A percentile compares a stretch with the other conserved stretches of the same genome.
Conservation (phyloP, 2,329 filamentous ascomycete species). For the Trichoderma koningii region DNA sequence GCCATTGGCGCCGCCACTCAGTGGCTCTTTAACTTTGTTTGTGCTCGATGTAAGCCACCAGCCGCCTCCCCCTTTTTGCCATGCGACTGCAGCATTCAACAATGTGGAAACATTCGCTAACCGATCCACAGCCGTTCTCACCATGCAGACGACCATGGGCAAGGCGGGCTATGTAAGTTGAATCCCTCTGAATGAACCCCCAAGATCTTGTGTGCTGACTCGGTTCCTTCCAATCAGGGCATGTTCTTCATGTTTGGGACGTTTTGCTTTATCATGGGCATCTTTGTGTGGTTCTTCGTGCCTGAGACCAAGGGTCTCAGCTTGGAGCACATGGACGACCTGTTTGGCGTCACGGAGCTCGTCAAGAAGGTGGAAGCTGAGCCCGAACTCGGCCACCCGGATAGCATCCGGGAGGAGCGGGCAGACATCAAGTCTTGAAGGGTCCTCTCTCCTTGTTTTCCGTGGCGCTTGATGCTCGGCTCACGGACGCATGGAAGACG, state of each 20-base stretch:
- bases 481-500: background rate
- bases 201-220: background rate
- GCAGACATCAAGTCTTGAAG: constrained; percentile 28
- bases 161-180: constrained; percentile 44
- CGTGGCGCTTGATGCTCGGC: background rate
- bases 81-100: no score
- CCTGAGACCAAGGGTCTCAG: constrained; percentile 70
- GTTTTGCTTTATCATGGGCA: constrained; percentile 66
- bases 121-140: constrained; percentile 54
- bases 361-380: constrained; percentile 39
- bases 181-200: background rate
- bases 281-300: constrained; percentile 67
- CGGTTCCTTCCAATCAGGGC: constrained; percentile 42
- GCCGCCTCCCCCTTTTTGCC: background rate
- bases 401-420: constrained; percentile 36
- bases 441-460: background rate
- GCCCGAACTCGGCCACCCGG: constrained; percentile 34
- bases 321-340: constrained; percentile 66
- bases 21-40: constrained; percentile 75
- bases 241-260: constrained; percentile 70
- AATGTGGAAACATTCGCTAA: background rate
- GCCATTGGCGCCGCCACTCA: constrained; percentile 68
- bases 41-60: constrained; percentile 54
- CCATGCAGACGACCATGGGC: constrained; percentile 62
- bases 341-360: constrained; percentile 61